Conservation (phyloP, 106 monocot species). For the Phalaenopsis aphrodite region DNA sequence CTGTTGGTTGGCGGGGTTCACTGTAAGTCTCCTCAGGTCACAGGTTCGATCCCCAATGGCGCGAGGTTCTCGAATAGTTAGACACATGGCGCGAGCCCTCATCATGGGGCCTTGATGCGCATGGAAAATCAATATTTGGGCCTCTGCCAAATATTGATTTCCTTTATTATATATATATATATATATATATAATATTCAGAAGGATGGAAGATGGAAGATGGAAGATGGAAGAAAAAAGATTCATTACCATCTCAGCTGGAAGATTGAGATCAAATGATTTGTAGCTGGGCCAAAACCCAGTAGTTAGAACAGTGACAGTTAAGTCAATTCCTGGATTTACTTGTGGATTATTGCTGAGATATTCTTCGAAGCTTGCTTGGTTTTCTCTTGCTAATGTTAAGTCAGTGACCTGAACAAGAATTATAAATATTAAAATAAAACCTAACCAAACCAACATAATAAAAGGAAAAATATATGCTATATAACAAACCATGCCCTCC, state of each 20-base stretch:
- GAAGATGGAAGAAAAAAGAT: not conserved
- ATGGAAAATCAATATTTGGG: too few relatives aligned
- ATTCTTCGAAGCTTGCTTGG: conserved; percentile 86
- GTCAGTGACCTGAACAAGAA: conserved; percentile 68
- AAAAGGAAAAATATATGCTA: conserved; percentile 3
- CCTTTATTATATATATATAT: not conserved
- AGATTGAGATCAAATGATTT: conserved; percentile 96
- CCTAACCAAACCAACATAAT: not conserved
- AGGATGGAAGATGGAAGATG: not conserved
- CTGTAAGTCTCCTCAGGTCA: too few relatives aligned
- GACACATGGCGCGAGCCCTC: too few relatives aligned
- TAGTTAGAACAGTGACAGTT: conserved; percentile 89
- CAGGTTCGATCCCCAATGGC: too few relatives aligned
- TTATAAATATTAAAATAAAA: not conserved
- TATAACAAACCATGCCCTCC: conserved; percentile 39
- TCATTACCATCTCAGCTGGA: conserved; percentile 81
- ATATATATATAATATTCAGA: not conserved
- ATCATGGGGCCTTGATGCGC: too few relatives aligned
- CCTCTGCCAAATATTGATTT: too few relatives aligned
- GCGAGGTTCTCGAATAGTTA: too few relatives aligned
- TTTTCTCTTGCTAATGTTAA: conserved; percentile 90
- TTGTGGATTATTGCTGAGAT: conserved; percentile 46
- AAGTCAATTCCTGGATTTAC: conserved; percentile 85
- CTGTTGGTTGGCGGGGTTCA: too few relatives aligned
- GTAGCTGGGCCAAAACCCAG: conserved; percentile 98